Conservation (phyloP, 2,329 filamentous ascomycete species). For the Talaromyces sp. region DNA sequence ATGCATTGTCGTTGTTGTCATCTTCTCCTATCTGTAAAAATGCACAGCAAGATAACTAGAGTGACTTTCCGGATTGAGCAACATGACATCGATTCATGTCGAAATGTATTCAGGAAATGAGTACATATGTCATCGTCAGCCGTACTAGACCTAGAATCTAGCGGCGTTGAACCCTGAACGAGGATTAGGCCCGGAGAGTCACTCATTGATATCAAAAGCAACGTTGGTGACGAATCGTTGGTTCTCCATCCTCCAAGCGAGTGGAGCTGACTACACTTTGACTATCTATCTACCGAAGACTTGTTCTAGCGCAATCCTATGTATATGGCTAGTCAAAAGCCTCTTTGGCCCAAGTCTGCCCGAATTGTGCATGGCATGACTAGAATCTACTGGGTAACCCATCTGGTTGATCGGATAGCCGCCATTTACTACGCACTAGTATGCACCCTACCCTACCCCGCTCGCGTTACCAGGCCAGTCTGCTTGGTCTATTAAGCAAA, state of each 20-base stretch:
- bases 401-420: conserved; percentile 9
- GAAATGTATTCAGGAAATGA: background rate
- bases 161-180: background rate
- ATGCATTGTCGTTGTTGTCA: background rate
- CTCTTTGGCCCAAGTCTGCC: background rate
- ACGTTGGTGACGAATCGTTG: background rate
- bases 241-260: background rate
- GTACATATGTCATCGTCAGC: no score
- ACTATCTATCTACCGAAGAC: background rate
- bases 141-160: background rate
- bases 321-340: background rate
- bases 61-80: background rate
- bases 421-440: background rate
- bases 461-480: background rate
- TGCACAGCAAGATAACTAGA: background rate
- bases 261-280: background rate
- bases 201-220: background rate
- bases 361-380: conserved; percentile 1
- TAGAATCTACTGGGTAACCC: background rate
- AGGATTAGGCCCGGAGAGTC: background rate
- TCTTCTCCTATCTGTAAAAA: no score
- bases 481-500: background rate
- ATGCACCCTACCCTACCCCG: conserved; percentile 3
- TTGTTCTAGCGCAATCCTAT: background rate
- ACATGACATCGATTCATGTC: background rate